phyloP scores from a whole-genome alignment of 2,329 filamentous ascomycete species.

The Neurospora sp. region DNA sequence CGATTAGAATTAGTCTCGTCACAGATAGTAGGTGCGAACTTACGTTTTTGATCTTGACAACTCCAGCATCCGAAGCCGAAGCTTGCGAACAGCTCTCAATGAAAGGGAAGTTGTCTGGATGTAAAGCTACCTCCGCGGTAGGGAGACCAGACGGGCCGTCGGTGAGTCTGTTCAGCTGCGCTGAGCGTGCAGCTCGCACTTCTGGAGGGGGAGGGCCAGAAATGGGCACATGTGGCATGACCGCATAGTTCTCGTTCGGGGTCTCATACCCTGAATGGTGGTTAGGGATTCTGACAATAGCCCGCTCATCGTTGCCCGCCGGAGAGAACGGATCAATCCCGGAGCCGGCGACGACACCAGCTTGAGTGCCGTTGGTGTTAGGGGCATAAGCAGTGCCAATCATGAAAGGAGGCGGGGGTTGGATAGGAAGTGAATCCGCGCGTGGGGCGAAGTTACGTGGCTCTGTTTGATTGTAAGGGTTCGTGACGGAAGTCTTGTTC shows the following conservation, averaged over 20 bases:
- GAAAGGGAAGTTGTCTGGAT: constrained; percentile 36
- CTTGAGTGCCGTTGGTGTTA: neutral
- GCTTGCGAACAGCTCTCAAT: constrained; percentile 27
- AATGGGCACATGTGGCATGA: neutral
- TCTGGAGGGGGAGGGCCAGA: constrained; percentile 9
- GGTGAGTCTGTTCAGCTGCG: constrained; percentile 28
- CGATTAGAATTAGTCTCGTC: neutral
- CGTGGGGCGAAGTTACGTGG: constrained; percentile 33
- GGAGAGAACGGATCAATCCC: constrained; percentile 8
- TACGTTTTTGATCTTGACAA: constrained; percentile 41
- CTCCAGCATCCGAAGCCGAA: constrained; percentile 27
- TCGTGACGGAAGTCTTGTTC: neutral
- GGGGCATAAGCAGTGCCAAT: constrained; percentile 7
- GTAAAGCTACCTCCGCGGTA: constrained; percentile 24
- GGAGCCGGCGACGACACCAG: neutral
- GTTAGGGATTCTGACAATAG: neutral
- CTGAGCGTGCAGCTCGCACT: constrained; percentile 24
- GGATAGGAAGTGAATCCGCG: constrained; percentile 15
- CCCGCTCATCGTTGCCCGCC: neutral
- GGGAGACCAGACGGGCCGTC: constrained; percentile 25
- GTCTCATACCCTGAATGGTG: neutral
- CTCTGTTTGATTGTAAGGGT: constrained; percentile 24
- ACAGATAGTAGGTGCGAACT: constrained; percentile 18
- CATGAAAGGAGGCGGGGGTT: constrained; percentile 26
- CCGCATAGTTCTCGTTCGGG: neutral